These are phyloP conservation scores for Cryptosporidium sp. DNA, from an alignment of 169 alveolate genomes.

Conservation along the genomic window DNA sequence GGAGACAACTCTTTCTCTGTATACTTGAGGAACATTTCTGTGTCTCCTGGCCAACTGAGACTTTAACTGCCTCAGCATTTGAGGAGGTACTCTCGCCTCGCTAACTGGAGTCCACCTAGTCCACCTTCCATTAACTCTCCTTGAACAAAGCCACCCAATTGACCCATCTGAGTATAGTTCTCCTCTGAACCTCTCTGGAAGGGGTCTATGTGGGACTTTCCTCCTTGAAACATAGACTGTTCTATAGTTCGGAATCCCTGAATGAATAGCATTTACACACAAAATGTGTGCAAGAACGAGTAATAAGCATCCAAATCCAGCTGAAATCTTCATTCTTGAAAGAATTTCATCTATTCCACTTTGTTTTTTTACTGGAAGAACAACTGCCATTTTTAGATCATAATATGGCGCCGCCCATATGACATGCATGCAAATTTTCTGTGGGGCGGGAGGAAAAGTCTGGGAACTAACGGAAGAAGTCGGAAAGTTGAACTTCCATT, in stretches of 20 bases:
- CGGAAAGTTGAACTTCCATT: conserved; percentile 27
- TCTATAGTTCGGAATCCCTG: conserved; percentile 5
- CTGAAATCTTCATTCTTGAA: not conserved
- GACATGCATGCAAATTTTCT: conserved; percentile 12
- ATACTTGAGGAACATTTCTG: not conserved
- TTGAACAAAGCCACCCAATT: not conserved
- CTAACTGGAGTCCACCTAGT: conserved; percentile 32
- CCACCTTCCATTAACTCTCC: conserved; percentile 27
- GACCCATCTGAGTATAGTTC: conserved; percentile 45
- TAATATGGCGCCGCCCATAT: not conserved
- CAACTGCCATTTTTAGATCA: not conserved
- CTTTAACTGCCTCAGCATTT: conserved; percentile 7
- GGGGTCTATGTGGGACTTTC: conserved; percentile 22
- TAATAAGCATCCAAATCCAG: not conserved
- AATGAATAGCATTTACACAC: not conserved
- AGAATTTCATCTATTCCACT: not conserved
- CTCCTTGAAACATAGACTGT: not conserved
- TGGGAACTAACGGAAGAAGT: conserved; percentile 5
- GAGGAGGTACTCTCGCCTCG: conserved; percentile 24
- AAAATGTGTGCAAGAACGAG: not conserved
- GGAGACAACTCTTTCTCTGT: not conserved
- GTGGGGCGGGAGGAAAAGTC: conserved; percentile 2
- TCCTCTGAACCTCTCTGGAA: conserved; percentile 43
- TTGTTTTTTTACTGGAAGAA: not conserved
- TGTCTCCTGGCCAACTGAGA: not conserved